Evolutionary conservation across 805 yeast genomes (phyloP).

Genomic region (Saturnispora dispora): DNA sequence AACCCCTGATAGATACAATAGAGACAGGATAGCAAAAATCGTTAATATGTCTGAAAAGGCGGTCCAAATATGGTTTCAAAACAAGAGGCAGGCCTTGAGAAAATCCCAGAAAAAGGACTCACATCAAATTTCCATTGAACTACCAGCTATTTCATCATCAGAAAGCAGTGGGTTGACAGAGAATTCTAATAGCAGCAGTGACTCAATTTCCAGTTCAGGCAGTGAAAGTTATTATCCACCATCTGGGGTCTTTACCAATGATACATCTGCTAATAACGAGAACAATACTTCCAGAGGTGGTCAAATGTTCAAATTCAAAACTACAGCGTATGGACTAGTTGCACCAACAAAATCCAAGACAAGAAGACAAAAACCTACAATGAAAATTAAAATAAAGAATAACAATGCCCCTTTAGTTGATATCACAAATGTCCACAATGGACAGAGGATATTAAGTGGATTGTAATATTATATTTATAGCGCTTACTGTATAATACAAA

Average conservation of each 20-base stretch:
- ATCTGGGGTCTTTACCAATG: neutral
- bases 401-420: neutral
- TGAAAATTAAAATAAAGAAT: constrained; percentile 17
- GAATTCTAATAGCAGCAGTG: neutral
- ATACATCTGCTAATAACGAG: neutral
- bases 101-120: constrained; percentile 18
- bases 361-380: constrained; percentile 26
- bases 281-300: constrained; percentile 7
- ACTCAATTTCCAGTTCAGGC: neutral
- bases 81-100: constrained; percentile 78
- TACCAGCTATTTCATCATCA: neutral
- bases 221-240: neutral
- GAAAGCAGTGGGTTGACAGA: neutral
- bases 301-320: constrained; percentile 30
- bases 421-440: constrained; percentile 6
- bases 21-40: constrained; percentile 67
- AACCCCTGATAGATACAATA: constrained; percentile 71
- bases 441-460: constrained; percentile 1
- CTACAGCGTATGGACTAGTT: constrained; percentile 26
- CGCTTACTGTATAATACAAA: neutral
- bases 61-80: constrained; percentile 98
- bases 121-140: neutral
- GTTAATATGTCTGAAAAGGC: constrained; percentile 97
- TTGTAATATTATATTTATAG: neutral
- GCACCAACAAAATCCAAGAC: constrained; percentile 21